Base-by-base conservation (phyloP, 2,329 filamentous ascomycete genomes). In the Diaporthe vexans region DNA sequence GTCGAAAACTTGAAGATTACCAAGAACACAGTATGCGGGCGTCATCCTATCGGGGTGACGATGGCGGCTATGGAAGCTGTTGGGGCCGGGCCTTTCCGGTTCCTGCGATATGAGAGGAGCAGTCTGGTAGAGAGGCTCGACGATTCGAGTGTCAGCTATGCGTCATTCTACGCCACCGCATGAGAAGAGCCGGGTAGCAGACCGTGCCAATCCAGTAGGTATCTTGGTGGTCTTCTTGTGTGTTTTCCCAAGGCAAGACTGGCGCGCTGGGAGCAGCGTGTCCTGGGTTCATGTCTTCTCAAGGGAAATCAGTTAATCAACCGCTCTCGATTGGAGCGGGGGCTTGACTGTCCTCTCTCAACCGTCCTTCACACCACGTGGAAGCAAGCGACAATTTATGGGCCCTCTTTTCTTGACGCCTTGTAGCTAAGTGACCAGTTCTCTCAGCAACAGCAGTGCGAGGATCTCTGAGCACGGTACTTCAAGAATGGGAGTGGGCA, bases 81-180 rank as follows among this genome's bases (percentile, higher is more conserved):
- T 15, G 72, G 72, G 29, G 74, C 68, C 7, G 74, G 74, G n/a
- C 54, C 72, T 21, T 97, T 98, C 83, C 91, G 89, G 78, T 95
- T 98, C 79, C 88, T 98, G 73, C 88, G 93, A 79, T 99, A 99
- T 82, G 92, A 98, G 81, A 90, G 95, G 75, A 99, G 96, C 83
- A 92, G 91, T 75, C 85, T 97, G 82, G 93, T 94, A 4, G 87
- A 89, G 77, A 87, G 87, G 40, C 86, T 92, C 0, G 83, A 81
- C 21, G 94, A 98, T 77, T 97, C 92, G 77, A 98, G 95, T 78
- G 97, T 99, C 69, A 98, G 95, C 84, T 99, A 99, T 83, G 95
- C 94, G 4, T 96, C 95, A 81, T 97, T 95, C 4, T 97, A 97
- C 87, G 95, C 95, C 11, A 87, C 95, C 21, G 80, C 95, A 46